Percentiles rank a stretch among this genome's conserved stretches.
phyloP scores from a whole-genome alignment of 768 basidiomycete genomes.

The Lactarius deliciosus region DNA sequence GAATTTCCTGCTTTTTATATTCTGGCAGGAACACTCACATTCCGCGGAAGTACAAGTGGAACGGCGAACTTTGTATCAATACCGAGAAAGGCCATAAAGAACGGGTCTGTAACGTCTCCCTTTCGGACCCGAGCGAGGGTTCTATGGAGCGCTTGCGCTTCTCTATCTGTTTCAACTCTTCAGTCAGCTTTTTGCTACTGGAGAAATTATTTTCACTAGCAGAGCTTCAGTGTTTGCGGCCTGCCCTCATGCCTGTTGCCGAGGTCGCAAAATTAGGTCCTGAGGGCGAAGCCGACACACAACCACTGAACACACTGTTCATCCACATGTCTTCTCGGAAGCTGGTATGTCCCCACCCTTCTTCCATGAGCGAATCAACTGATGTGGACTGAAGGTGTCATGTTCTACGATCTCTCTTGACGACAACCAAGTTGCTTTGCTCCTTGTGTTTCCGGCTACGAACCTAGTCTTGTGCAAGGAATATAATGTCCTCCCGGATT shows the following conservation, averaged over 20 bases:
- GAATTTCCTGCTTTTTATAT: conserved; percentile 14
- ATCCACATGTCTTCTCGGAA: conserved; percentile 52
- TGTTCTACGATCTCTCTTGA: conserved; percentile 50
- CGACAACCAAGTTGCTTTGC: conserved; percentile 47
- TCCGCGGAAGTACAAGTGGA: conserved; percentile 65
- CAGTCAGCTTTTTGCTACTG: conserved; percentile 45
- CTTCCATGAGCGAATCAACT: conserved; percentile 16
- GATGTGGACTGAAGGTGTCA: conserved; percentile 20
- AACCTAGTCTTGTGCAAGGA: conserved; percentile 38
- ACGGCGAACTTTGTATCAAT: conserved; percentile 51
- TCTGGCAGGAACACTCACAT: conserved; percentile 41
- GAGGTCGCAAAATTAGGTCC: conserved; percentile 55
- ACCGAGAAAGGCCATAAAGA: conserved; percentile 40
- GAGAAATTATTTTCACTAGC: conserved; percentile 48
- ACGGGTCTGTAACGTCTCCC: conserved; percentile 48
- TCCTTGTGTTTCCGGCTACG: conserved; percentile 53
- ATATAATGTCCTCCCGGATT: conserved; percentile 45
- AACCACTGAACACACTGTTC: conserved; percentile 43
- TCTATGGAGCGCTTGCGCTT: conserved; percentile 47
- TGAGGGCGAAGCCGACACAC: conserved; percentile 41
- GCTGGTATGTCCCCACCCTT: conserved; percentile 17
- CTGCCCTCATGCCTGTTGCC: conserved; percentile 48
- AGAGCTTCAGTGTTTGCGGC: conserved; percentile 49
- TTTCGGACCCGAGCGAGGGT: conserved; percentile 48
- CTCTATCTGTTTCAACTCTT: conserved; percentile 43